Base-by-base conservation (phyloP, 2,329 filamentous ascomycete species). In the Hypoxylon sp. region DNA sequence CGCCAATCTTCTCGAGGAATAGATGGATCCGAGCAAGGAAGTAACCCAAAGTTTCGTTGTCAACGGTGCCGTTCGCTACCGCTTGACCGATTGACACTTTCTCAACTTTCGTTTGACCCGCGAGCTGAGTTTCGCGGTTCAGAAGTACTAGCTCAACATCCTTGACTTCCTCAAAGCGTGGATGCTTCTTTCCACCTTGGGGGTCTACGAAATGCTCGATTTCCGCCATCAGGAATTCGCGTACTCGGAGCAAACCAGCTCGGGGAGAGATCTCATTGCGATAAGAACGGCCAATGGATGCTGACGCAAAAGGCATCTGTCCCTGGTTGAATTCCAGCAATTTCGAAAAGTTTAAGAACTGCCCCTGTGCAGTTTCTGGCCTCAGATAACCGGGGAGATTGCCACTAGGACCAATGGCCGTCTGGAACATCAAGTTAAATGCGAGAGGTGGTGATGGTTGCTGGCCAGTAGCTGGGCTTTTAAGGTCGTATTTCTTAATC, bases 361-460 rank as follows among this genome's bases (percentile, higher is more conserved):
- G 96, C 70, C 96, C 96, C 84, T 99, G 96, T 3, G 96, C 96
- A 28, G 96, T 99, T 81, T 99, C 96, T 44, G 96, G 96, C 58
- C 94, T 88, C 62, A 97, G 85, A 79, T 93, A 97, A 57, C 93
- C 94, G 49, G 91, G 88, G 67, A 91, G 84, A 76, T 96, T 94
- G 79, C 92, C 91, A 82, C 92, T 96, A 60, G 95, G 94, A 67
- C 96, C 96, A 77, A 99, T 98, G 33, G 92, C 85, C 42, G 95
- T 97, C 80, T 95, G 91, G 85, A 98, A 99, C 96, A 99, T 99
- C 75, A 99, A 89, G 82, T 99, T 99, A 87, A 98, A 97, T 42
- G 93, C 85, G 52, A 97, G 91, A 2, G 96, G 96, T 28, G 91
- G 90, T 26, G 88, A 87, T 36, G 96, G 89, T 72, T 92, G 87